A percentile compares a stretch with the other conserved stretches of the same genome.
Evolutionary conservation across 352 stramenopile species (phyloP).

Genomic region (Phytophthora pluvialis): DNA sequence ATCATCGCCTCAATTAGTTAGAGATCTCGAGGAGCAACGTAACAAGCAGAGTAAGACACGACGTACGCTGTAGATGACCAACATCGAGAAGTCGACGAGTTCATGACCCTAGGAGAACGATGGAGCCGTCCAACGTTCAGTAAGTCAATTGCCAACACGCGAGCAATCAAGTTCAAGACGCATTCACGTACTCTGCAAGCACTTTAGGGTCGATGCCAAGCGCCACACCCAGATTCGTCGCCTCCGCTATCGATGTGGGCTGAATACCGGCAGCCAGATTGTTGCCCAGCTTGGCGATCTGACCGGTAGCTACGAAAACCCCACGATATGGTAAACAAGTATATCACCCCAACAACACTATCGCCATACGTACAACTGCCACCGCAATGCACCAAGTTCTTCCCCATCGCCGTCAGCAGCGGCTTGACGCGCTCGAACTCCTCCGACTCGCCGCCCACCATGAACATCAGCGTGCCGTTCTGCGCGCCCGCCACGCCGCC

Average conservation of each 20-base stretch:
- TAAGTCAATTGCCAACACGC: background rate
- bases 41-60: background rate
- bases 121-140: background rate
- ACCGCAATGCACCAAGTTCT: conserved; percentile 95
- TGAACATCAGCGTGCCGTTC: conserved; percentile 98
- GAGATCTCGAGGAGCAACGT: background rate
- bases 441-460: conserved; percentile 87
- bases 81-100: conserved; percentile 94
- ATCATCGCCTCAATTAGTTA: background rate
- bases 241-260: conserved; percentile 95
- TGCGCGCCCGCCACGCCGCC: conserved; percentile 96
- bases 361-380: conserved; percentile 77
- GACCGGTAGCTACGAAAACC: conserved; percentile 56
- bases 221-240: conserved; percentile 93
- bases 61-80: conserved; percentile 93
- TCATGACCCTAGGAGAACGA: conserved; percentile 83
- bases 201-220: conserved; percentile 93
- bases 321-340: too few relatives aligned
- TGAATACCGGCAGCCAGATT: conserved; percentile 95
- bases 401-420: conserved; percentile 93
- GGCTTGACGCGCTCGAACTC: conserved; percentile 82
- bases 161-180: background rate
- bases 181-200: conserved; percentile 49
- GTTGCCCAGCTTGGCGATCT: conserved; percentile 96
- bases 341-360: background rate